phyloP scores from a whole-genome alignment of 1,284 basidiomycete species.

The Volvariella volvacea region DNA sequence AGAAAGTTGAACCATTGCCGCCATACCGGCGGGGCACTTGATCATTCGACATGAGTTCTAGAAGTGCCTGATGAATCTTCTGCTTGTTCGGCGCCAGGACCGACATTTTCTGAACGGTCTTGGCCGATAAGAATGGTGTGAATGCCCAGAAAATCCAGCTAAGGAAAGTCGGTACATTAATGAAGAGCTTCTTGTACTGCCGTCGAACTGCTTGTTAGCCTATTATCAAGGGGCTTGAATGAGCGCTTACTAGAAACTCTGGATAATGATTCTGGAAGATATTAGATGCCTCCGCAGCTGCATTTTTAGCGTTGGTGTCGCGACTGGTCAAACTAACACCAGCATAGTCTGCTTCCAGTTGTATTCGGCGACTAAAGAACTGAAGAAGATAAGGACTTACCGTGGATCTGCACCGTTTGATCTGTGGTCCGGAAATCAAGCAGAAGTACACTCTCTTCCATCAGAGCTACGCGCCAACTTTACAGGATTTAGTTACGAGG shows the following conservation, averaged over 20 bases:
- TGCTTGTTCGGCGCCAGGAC: slow-evolving; percentile 61
- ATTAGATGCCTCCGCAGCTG: slow-evolving; percentile 61
- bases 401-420: slow-evolving; percentile 30
- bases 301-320: slow-evolving; percentile 69
- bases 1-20: slow-evolving; percentile 44
- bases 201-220: too few species aligned
- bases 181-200: slow-evolving; percentile 74
- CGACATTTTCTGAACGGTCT: slow-evolving; percentile 69
- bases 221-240: too few species aligned
- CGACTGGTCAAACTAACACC: slow-evolving; percentile 61
- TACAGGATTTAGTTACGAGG: slow-evolving; percentile 45
- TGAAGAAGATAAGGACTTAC: slow-evolving; percentile 22
- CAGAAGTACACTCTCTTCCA: slow-evolving; percentile 57
- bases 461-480: slow-evolving; percentile 73
- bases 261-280: slow-evolving; percentile 74
- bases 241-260: slow-evolving; percentile 64
- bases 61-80: slow-evolving; percentile 51
- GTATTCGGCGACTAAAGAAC: slow-evolving; percentile 1
- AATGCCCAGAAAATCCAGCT: slow-evolving; percentile 82
- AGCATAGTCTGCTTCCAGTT: slow-evolving; percentile 50
- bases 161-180: slow-evolving; percentile 68
- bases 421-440: slow-evolving; percentile 71
- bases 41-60: slow-evolving; percentile 42
- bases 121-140: slow-evolving; percentile 62
- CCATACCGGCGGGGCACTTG: slow-evolving; percentile 66